A percentile compares a stretch with the other conserved stretches of the same genome.
Conservation (phyloP, 257 asterid genomes). For the Petrea volubilis region DNA sequence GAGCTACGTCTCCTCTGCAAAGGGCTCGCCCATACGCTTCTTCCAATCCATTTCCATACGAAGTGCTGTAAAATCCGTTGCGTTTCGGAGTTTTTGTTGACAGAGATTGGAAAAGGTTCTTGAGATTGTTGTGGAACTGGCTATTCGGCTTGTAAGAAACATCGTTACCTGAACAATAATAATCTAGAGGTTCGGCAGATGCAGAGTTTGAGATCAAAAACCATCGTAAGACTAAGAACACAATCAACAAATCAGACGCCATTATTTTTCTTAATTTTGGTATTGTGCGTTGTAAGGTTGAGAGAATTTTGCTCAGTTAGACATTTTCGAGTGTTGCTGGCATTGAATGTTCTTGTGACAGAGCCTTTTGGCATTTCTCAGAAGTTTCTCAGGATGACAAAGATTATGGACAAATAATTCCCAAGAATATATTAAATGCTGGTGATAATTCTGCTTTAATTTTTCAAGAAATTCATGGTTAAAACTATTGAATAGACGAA, state of each 20-base stretch:
- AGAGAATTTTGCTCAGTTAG: too few species aligned
- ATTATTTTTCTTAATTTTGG: not conserved
- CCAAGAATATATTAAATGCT: not conserved
- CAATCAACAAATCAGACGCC: not conserved
- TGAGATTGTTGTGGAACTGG: slow-evolving; percentile 3
- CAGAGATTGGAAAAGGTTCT: not conserved
- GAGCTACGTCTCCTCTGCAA: slow-evolving; percentile 15
- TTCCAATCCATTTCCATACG: slow-evolving; percentile 8
- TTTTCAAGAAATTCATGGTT: not conserved
- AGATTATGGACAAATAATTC: not conserved
- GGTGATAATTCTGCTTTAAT: not conserved
- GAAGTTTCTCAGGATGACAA: not conserved
- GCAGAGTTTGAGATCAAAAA: not conserved
- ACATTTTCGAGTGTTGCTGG: too few species aligned
- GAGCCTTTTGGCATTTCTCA: too few species aligned
- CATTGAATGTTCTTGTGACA: too few species aligned
- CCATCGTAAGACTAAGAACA: not conserved
- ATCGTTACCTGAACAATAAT: not conserved
- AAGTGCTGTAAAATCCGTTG: not conserved
- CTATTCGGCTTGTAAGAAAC: not conserved
- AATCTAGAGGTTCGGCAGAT: not conserved
- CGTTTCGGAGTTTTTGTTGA: not conserved
- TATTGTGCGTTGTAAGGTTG: not conserved
- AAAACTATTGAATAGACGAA: not conserved
- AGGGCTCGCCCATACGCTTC: not conserved